Base-by-base conservation (phyloP, 2,329 filamentous ascomycete species). In the Diplodia sapinea region DNA sequence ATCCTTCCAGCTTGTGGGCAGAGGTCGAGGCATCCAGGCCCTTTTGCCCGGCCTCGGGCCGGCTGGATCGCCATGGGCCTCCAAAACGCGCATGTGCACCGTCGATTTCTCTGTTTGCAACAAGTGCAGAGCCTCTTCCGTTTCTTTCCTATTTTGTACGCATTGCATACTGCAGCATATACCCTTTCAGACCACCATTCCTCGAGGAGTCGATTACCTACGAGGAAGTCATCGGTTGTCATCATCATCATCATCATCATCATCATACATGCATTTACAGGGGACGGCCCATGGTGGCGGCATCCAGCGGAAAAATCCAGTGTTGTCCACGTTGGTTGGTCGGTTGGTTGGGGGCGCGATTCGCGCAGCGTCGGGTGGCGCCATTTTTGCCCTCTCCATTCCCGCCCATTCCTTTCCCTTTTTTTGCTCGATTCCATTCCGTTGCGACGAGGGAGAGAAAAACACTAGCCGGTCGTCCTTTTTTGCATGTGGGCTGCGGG, bases 361-460 rank as follows among this genome's bases (percentile, higher is more conserved):
- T 56, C 36, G 56, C 38, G 56, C 56, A 62, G 55, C 43, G 57
- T 40, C 57, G 31, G 47, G 47, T 63, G 59, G 43, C 47, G 59
- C 59, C 59, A 63, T 63, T 26, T 63, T 38, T 26, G 7, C 7
- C 43, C 40, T 47, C 43, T 47, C n/a, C 13, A 47, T 20, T 20
- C 43, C 17, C 17, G 20, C 17, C 43, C 43, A n/a, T 38, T 36
- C 36, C 11, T 38, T 38, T 38, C 11, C 11, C 36, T 11, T 11
- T 36, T 38, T 38, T 38, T 38, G 2, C 36, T 38, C 40, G 17
- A n/a, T 47, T 47, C 17, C 17, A 17, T n/a, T 17, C n/a, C 43
- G 43, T n/a, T 20, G 43, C 17, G 9, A 47, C 43, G 13, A 17
- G 13, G 40, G 7, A 7, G 40, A n/a, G 40, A 20, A 47, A 47